These are phyloP conservation scores for Chlamydomonas asymmetrica DNA, from an alignment of 139 green algal genomes.

Conservation along the genomic window DNA sequence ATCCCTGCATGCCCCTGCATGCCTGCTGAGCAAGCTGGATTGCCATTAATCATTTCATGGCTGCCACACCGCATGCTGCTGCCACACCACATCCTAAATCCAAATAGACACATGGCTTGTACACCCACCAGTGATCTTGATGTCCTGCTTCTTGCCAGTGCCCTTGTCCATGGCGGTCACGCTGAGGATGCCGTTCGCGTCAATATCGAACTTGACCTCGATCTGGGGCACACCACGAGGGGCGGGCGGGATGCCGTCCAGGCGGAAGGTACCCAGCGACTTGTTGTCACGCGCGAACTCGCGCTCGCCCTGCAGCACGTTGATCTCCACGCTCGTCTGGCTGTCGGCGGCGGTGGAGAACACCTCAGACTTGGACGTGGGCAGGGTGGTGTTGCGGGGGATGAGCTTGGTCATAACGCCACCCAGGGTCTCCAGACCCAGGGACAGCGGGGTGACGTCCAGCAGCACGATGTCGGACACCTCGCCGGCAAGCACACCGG, in stretches of 20 bases:
- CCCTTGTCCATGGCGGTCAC: conserved; percentile 96
- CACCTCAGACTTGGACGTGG: conserved; percentile 94
- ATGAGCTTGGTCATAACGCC: conserved; percentile 98
- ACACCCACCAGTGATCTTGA: conserved; percentile 90
- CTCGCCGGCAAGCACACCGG: conserved; percentile 69
- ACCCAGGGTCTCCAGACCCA: conserved; percentile 96
- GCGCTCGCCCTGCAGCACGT: conserved; percentile 89
- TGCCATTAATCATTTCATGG: too few species aligned
- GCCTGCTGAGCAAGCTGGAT: too few species aligned
- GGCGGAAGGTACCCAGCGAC: conserved; percentile 91
- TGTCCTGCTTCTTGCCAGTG: conserved; percentile 95
- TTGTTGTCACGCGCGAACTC: conserved; percentile 97
- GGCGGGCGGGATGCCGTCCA: conserved; percentile 97
- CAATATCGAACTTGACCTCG: conserved; percentile 99
- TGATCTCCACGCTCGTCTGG: conserved; percentile 97
- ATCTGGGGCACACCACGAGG: conserved; percentile 93
- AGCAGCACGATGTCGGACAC: conserved; percentile 97
- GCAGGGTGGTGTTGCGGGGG: conserved; percentile 96
- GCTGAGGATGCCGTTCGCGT: conserved; percentile 97
- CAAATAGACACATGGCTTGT: too few species aligned
- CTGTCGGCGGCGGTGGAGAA: conserved; percentile 97
- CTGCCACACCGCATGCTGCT: too few species aligned
- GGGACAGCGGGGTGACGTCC: conserved; percentile 94
- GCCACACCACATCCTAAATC: too few species aligned
- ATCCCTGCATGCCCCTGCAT: too few species aligned